Conservation (phyloP, 257 asterid species). For the Salvia splendens region DNA sequence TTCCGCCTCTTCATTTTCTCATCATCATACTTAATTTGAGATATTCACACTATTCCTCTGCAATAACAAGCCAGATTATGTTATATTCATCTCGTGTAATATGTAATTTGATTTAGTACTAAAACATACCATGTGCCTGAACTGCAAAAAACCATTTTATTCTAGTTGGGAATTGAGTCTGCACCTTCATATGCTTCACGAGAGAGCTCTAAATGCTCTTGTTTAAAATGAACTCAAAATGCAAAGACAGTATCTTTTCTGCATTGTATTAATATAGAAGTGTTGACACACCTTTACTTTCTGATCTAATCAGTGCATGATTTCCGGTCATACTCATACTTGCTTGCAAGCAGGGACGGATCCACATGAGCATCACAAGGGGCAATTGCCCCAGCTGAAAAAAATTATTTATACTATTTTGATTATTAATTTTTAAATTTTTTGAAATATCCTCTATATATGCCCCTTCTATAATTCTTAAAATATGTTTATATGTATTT, state of each 20-base stretch:
- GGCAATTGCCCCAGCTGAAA: too few species aligned
- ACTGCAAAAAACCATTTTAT: constrained; percentile 86
- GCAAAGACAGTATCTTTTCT: background rate
- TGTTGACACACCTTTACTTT: constrained; percentile 64
- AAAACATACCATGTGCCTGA: constrained; percentile 78
- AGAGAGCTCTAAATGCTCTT: constrained; percentile 77
- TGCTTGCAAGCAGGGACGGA: constrained; percentile 38
- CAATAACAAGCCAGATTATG: constrained; percentile 33
- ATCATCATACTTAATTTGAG: constrained; percentile 85
- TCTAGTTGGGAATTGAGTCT: constrained; percentile 82
- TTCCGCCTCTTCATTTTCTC: constrained; percentile 90
- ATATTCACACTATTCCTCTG: constrained; percentile 94
- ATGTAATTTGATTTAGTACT: constrained; percentile 18
- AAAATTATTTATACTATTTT: too few species aligned
- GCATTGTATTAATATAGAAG: constrained; percentile 14
- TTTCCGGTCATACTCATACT: constrained; percentile 64
- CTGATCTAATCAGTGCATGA: constrained; percentile 61
- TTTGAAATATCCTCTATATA: too few species aligned
- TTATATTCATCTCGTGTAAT: constrained; percentile 5
- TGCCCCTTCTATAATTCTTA: too few species aligned
- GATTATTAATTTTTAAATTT: too few species aligned
- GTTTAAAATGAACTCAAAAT: constrained; percentile 33
- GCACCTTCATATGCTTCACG: constrained; percentile 86
- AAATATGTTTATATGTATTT: too few species aligned
- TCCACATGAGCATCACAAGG: too few species aligned